phyloP scores from a whole-genome alignment of 441 rosid species.

The Hura crepitans region DNA sequence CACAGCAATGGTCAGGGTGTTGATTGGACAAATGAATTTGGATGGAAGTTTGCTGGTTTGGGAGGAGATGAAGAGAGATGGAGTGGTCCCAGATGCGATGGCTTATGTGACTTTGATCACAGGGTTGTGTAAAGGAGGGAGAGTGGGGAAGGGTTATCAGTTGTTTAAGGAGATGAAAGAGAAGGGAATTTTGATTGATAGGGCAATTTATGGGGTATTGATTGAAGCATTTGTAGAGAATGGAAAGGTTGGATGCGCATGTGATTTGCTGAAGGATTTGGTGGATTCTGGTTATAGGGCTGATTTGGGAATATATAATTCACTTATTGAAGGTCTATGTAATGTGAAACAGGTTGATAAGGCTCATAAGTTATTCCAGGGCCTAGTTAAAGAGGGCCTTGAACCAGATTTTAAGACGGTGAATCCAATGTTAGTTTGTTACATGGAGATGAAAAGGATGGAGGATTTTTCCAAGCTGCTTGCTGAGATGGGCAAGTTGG shows the following conservation, averaged over 20 bases:
- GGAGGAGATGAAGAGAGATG: conserved; percentile 74
- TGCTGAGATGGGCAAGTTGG: conserved; percentile 47
- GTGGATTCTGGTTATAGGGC: conserved; percentile 81
- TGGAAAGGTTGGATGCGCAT: conserved; percentile 62
- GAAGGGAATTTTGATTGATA: conserved; percentile 61
- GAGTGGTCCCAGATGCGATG: conserved; percentile 75
- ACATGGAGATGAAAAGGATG: conserved; percentile 51
- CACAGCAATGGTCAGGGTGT: conserved; percentile 61
- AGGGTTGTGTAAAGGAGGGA: conserved; percentile 63
- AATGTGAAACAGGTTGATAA: conserved; percentile 54
- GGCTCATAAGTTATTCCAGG: conserved; percentile 60
- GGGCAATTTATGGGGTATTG: conserved; percentile 54
- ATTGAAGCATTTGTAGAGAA: conserved; percentile 62
- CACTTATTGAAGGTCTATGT: conserved; percentile 76
- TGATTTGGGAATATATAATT: conserved; percentile 73
- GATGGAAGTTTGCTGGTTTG: conserved; percentile 72
- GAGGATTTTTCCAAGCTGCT: conserved; percentile 52
- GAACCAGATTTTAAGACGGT: conserved; percentile 61
- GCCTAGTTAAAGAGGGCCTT: conserved; percentile 54
- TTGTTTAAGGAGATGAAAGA: conserved; percentile 78
- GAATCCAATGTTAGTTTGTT: conserved; percentile 60
- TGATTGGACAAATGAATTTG: conserved; percentile 56
- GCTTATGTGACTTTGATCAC: conserved; percentile 65
- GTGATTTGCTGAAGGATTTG: conserved; percentile 73
- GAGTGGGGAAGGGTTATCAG: conserved; percentile 52